A percentile compares a stretch with the other conserved stretches of the same genome.
phyloP scores from a whole-genome alignment of 1,284 basidiomycete species.

The Xanthoconium separans region DNA sequence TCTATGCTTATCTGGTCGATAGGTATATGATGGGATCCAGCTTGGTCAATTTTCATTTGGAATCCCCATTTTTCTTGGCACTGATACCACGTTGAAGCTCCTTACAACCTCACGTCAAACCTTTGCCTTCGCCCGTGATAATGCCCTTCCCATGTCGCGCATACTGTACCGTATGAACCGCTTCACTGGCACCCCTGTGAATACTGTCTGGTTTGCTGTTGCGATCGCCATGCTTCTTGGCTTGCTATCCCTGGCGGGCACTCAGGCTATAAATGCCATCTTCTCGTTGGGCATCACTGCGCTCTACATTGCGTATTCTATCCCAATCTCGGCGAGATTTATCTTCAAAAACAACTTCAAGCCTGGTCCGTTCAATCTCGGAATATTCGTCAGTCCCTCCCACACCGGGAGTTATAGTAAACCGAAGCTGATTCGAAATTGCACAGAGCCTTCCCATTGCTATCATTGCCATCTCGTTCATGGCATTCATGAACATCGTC shows the following conservation, averaged over 20 bases:
- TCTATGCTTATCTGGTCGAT: not conserved
- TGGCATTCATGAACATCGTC: slow-evolving; percentile 59
- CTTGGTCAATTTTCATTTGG: slow-evolving; percentile 44
- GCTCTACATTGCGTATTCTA: slow-evolving; percentile 61
- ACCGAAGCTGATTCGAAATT: slow-evolving; percentile 2
- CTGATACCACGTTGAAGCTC: slow-evolving; percentile 33
- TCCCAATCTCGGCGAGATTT: slow-evolving; percentile 54
- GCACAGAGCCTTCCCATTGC: slow-evolving; percentile 54
- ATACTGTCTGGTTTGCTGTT: slow-evolving; percentile 63
- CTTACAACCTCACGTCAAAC: slow-evolving; percentile 61
- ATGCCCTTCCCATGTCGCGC: slow-evolving; percentile 70
- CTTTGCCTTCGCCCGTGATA: slow-evolving; percentile 61
- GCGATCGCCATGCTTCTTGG: slow-evolving; percentile 48
- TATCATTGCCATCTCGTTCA: slow-evolving; percentile 52
- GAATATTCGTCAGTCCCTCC: slow-evolving; percentile 48
- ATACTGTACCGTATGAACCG: slow-evolving; percentile 68
- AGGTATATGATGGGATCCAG: slow-evolving; percentile 53
- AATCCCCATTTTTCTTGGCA: not conserved
- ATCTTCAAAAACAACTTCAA: slow-evolving; percentile 54
- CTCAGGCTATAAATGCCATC: slow-evolving; percentile 63
- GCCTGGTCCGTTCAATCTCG: slow-evolving; percentile 67
- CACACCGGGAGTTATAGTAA: not conserved
- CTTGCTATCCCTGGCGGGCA: slow-evolving; percentile 62
- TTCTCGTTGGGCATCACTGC: slow-evolving; percentile 61
- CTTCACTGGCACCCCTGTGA: slow-evolving; percentile 63